Conservation (phyloP, 176 grass and related monocot species). For the Triticum monococcum region DNA sequence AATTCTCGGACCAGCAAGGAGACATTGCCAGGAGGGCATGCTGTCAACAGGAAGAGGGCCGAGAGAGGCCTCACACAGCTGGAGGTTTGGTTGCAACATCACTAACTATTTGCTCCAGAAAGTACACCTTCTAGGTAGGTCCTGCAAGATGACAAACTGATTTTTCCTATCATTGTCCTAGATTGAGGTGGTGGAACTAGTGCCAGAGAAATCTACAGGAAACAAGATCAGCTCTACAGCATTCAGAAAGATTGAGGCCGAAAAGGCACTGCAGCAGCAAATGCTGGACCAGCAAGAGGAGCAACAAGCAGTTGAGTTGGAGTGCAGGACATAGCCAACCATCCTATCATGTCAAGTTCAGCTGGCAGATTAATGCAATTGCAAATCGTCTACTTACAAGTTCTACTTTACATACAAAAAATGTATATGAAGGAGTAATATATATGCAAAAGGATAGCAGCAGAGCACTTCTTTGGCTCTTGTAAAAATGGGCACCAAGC, state of each 20-base stretch:
- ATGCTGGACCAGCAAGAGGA: not conserved
- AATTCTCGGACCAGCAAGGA: conserved; percentile 65
- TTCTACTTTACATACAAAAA: not conserved
- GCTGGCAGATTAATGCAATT: not conserved
- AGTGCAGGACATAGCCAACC: conserved; percentile 8
- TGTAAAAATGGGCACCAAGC: not conserved
- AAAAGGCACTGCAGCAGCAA: conserved; percentile 31
- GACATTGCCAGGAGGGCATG: conserved; percentile 64
- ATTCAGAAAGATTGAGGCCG: conserved; percentile 70
- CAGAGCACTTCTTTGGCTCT: not conserved
- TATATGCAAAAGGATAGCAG: not conserved
- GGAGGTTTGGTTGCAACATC: conserved; percentile 38
- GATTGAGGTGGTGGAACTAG: conserved; percentile 78
- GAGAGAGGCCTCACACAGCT: conserved; percentile 70
- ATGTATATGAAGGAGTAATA: not conserved
- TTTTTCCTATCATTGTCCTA: conserved; percentile 5
- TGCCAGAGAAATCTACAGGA: conserved; percentile 63
- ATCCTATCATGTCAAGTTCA: not conserved
- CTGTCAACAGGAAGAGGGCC: conserved; percentile 84
- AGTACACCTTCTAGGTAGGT: not conserved
- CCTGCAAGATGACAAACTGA: not conserved
- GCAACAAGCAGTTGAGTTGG: not conserved
- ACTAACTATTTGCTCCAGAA: not conserved
- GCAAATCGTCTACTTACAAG: not conserved
- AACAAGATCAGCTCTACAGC: conserved; percentile 82